Base-by-base conservation (phyloP, 192 early-diverging fungal species). In the Chytriomyces sp. region DNA sequence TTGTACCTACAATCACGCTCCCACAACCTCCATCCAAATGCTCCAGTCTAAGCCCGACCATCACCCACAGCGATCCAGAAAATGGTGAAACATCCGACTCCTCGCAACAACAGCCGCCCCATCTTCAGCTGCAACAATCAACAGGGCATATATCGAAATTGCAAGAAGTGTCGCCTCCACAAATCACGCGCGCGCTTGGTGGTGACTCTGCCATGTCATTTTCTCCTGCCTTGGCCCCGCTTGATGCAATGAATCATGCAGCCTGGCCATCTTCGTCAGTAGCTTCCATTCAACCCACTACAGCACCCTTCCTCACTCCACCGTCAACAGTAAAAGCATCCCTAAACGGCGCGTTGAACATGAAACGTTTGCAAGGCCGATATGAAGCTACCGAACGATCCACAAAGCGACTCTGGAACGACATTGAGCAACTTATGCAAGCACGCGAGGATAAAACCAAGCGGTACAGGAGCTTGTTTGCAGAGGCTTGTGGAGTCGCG, bases 401-500 rank as follows among this genome's bases (percentile, higher is more conserved):
- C 11, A 66, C 26, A 43, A 77, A 77, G 45, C 24, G 76, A 11
- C 11, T 77, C 9, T 69, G 69, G 8, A 67, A 61, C 6, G 67
- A 77, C 5, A 23, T 77, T 5, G 76, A 77, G 5, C 16, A 26
- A 2, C 28, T 77, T 43, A 5, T 18, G 50, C 26, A 23, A 8
- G 6, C 16, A 6, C 13, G 76, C 5, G 67, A 24, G 67, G 76
- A 77, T 61, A 77, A 77, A 57, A 65, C 46, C 8, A 45, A 60
- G 28, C 47, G 76, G 60, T 77, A 62, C 46, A 70, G 61, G 45
- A 9, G 60, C 10, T 16, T 77, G 53, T 20, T 77, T 66, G 76
- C 76, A 10, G 67, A 60, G 10, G 67, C 66, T 8, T 77, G 76
- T 68, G 50, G 45, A 5, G 67, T 77, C 7, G 2, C 11, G 7